phyloP scores from a whole-genome alignment of 805 yeast species.

The Zygosaccharomyces siamensis region DNA sequence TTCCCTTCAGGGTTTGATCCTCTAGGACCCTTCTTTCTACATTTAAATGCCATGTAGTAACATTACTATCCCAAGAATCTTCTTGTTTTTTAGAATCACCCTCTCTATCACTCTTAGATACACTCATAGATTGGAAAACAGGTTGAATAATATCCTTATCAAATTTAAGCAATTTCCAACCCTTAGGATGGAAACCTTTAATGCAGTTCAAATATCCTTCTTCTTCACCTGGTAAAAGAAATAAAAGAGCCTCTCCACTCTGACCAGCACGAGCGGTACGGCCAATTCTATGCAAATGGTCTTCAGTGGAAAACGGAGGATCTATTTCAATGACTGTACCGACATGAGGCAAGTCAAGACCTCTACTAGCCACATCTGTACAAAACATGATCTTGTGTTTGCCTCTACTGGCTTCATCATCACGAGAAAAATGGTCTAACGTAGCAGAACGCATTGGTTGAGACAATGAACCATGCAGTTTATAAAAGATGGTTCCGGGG shows the following conservation, averaged over 20 bases:
- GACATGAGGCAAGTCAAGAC: constrained; percentile 84
- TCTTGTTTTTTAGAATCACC: constrained; percentile 30
- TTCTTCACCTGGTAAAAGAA: constrained; percentile 83
- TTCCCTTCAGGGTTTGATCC: constrained; percentile 51
- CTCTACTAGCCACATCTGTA: constrained; percentile 98
- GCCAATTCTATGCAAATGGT: constrained; percentile 94
- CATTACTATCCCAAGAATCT: constrained; percentile 81
- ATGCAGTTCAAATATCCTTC: constrained; percentile 73
- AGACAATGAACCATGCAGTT: constrained; percentile 85
- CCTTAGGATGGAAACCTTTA: constrained; percentile 51
- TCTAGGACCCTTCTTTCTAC: constrained; percentile 85
- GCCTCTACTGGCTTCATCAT: constrained; percentile 39
- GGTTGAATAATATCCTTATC: constrained; percentile 41
- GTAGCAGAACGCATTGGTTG: constrained; percentile 83
- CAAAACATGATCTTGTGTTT: constrained; percentile 72
- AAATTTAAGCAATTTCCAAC: constrained; percentile 47
- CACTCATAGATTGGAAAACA: constrained; percentile 31
- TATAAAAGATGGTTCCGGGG: constrained; percentile 48
- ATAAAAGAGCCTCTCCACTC: constrained; percentile 69
- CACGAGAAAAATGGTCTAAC: constrained; percentile 50
- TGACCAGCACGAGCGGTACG: constrained; percentile 98
- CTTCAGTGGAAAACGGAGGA: constrained; percentile 91
- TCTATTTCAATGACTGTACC: constrained; percentile 87
- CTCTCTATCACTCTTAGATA: constrained; percentile 34
- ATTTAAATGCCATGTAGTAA: constrained; percentile 92